Evolutionary conservation across 2,329 filamentous ascomycete species (phyloP), one percentile per base, ranked within the genome.

Genomic region (Talaromyces amestolkiae): DNA sequence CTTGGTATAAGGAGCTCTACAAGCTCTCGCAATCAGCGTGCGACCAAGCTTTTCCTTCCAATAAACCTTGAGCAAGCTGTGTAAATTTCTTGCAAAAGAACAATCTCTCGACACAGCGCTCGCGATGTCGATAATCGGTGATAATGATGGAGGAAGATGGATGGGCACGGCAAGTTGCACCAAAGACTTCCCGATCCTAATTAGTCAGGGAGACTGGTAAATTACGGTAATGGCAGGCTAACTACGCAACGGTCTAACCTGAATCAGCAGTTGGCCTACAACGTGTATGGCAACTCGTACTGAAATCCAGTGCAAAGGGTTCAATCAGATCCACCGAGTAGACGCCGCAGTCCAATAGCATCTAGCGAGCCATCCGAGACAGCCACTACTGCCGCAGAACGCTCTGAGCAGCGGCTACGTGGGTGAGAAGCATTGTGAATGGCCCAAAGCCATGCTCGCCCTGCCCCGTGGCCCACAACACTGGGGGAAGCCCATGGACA

Each of bases 351-450:
- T 39, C 49, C 60, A 63, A 47, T 56, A 33, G 37, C 22, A 41
- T 13, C 24, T 15, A 27, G 22, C 49, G 27, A 35, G 27, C 17
- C 27, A 41, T 53, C 35, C 27, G 39, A 47, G 58, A 60, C 58
- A 47, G 58, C 43, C 56, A 59, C 58, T 47, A 49, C 58, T 47
- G 58, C 43, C 35, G 35, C 54, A 43, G 24, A 31, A 33, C 58
- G 27, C 27, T 49, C 31, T 49, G 56, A 63, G 61, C 61, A 45
- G 61, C 61, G 61, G 61, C 41, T 63, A 58, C 61, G 41, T 31
- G 37, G 35, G 15, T 37, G 3, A 31, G n/a, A 47, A 37, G 61
- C 61, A 63, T 33, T 15, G 39, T 47, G 61, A 63, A 45, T 63
- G 51, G 60, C 47, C 47, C 37, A 19, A 43, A 24, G 61, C 61